Evolutionary conservation across 495 filamentous ascomycete species (phyloP), one percentile per base, ranked within the genome.

Genomic region (Penicillium desertorum): DNA sequence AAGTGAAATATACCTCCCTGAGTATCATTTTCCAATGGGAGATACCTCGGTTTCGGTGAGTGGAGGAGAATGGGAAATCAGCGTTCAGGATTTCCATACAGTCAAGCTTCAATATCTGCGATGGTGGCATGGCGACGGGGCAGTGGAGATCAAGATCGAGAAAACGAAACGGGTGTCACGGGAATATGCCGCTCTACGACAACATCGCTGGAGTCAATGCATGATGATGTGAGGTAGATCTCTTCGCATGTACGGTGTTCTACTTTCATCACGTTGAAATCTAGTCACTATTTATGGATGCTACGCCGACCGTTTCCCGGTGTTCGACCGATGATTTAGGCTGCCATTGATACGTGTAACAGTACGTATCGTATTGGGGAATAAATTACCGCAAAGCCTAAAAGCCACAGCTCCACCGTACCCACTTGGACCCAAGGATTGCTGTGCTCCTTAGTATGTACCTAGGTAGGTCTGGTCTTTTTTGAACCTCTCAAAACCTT

Each of bases 41-140:
- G 74, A 80, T 5, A 88, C 86, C 30, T 73, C 71, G 4, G 84
- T 98, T 7, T 81, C 86, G 22, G 86, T 91, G 41, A 91, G 83
- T 65, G 88, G 87, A 4, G 95, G 95, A 0, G 93, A 93, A 65
- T 97, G 92, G 93, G 83, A 86, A 25, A 88, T 96, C 62, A 86
- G 85, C 63, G 78, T 74, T 14, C 84, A 88, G 30, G 87, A 92
- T 22, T 78, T 83, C 12, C 79, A 88, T 62, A 80, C 78, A 0
- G 81, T 82, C n/a, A 75, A 82, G 64, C 64, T 88, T 19, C 94
- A 95, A 70, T 79, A 83, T 46, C 75, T 98, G 27, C 81, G 80
- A 61, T 98, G 94, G 94, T 96, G 90, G 90, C 91, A 98, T 72
- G 85, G 81, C 5, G 85, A 85, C 43, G 95, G 93, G 0, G 81